Conservation (phyloP, 306 rosid species). For the Vigna radiata region DNA sequence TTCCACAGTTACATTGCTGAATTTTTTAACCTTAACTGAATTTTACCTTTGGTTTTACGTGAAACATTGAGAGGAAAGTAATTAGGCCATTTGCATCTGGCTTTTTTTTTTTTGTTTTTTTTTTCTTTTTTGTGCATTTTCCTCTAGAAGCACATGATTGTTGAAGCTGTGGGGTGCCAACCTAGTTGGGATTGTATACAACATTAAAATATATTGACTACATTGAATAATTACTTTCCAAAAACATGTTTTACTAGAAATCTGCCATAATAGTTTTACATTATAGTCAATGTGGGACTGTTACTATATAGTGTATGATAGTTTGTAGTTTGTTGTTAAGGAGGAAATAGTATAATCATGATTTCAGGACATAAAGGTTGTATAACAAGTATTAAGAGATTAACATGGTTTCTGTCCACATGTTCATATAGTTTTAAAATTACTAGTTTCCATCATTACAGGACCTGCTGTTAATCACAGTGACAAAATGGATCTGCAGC, state of each 20-base stretch:
- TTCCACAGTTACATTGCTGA: slow-evolving; percentile 11
- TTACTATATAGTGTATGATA: background rate
- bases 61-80: slow-evolving; percentile 1
- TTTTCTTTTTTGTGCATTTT: too few relatives aligned
- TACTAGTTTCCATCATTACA: slow-evolving; percentile 43
- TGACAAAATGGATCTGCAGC: slow-evolving; percentile 30
- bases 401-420: slow-evolving; percentile 30
- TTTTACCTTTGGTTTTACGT: slow-evolving; percentile 5
- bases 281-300: background rate
- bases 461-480: slow-evolving; percentile 44
- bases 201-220: background rate
- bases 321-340: background rate
- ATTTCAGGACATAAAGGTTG: slow-evolving; percentile 7
- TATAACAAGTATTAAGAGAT: slow-evolving; percentile 26
- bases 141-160: too few relatives aligned
- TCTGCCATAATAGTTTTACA: background rate
- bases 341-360: slow-evolving; percentile 30
- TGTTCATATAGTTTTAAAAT: slow-evolving; percentile 27
- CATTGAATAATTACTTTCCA: background rate
- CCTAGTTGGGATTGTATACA: too few relatives aligned
- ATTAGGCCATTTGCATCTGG: background rate
- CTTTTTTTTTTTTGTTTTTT: too few relatives aligned
- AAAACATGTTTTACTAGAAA: background rate
- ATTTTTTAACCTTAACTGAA: slow-evolving; percentile 29
- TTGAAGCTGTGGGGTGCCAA: too few relatives aligned